These are phyloP conservation scores for Leptodontidium sp. DNA, from an alignment of 2,329 filamentous ascomycete genomes.

Conservation along the genomic window DNA sequence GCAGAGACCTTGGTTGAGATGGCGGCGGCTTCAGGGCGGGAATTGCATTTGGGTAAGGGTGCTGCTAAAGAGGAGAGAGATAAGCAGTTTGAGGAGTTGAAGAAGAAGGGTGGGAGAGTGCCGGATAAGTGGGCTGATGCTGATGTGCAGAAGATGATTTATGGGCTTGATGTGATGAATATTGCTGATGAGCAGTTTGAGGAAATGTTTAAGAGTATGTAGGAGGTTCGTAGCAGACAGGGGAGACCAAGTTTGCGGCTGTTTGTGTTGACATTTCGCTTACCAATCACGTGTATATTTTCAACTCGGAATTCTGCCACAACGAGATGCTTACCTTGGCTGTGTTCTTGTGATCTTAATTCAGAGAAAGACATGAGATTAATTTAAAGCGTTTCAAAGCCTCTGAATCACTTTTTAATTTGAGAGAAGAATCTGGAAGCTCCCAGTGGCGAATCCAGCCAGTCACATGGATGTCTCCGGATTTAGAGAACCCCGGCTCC, in stretches of 20 bases:
- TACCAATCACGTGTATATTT: neutral
- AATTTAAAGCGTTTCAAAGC: too few species aligned
- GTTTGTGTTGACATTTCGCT: conserved; percentile 1
- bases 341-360: neutral
- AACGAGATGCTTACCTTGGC: neutral
- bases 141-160: conserved; percentile 72
- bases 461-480: conserved; percentile 9
- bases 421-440: conserved; percentile 7
- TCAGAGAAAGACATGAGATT: too few species aligned
- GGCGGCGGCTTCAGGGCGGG: conserved; percentile 60
- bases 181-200: conserved; percentile 62
- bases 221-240: neutral
- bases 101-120: conserved; percentile 52
- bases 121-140: conserved; percentile 77
- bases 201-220: conserved; percentile 49
- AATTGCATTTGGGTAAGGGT: conserved; percentile 65
- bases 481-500: neutral
- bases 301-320: neutral
- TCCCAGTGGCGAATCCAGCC: neutral
- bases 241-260: neutral
- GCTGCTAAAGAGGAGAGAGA: conserved; percentile 67
- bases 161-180: conserved; percentile 67
- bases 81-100: conserved; percentile 60
- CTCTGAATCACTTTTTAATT: too few species aligned
- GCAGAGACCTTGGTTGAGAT: conserved; percentile 59